These are phyloP conservation scores for Pulveroboletus frians DNA, from an alignment of 768 basidiomycete species.

Conservation along the genomic window DNA sequence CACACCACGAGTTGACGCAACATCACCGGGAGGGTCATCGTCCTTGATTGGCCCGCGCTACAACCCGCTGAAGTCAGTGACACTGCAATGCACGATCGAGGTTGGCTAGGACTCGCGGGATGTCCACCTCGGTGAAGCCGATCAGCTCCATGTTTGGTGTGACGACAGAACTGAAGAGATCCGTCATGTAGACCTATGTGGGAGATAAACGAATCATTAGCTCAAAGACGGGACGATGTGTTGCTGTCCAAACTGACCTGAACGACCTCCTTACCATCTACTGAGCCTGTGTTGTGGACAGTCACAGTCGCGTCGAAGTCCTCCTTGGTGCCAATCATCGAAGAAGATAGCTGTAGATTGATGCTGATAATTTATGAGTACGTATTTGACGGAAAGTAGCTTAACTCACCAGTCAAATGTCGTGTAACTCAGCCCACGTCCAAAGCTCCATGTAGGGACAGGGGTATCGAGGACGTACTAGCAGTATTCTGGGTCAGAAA, in stretches of 20 bases:
- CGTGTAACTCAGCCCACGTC: constrained; percentile 18
- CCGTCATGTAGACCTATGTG: constrained; percentile 55
- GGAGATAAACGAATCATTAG: neutral
- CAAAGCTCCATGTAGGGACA: constrained; percentile 19
- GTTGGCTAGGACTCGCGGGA: constrained; percentile 41
- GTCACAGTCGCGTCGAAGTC: constrained; percentile 58
- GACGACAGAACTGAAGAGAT: constrained; percentile 55
- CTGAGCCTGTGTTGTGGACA: constrained; percentile 53
- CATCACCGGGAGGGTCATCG: constrained; percentile 14
- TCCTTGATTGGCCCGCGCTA: constrained; percentile 16
- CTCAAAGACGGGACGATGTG: neutral
- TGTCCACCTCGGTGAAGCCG: constrained; percentile 56
- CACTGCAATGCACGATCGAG: neutral
- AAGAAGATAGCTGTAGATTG: constrained; percentile 11
- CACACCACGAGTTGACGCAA: constrained; percentile 21
- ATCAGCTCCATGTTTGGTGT: constrained; percentile 58
- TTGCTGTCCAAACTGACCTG: constrained; percentile 31
- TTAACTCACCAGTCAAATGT: constrained; percentile 18
- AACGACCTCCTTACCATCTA: constrained; percentile 61
- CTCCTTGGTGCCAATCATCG: constrained; percentile 40
- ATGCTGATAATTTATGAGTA: constrained; percentile 8
- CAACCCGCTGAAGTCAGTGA: neutral
- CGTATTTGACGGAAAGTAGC: too few species aligned
- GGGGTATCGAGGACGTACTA: constrained; percentile 22
- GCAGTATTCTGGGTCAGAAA: neutral